Evolutionary conservation across 2,329 filamentous ascomycete species (phyloP).

Genomic region (Botrytis paeoniae): DNA sequence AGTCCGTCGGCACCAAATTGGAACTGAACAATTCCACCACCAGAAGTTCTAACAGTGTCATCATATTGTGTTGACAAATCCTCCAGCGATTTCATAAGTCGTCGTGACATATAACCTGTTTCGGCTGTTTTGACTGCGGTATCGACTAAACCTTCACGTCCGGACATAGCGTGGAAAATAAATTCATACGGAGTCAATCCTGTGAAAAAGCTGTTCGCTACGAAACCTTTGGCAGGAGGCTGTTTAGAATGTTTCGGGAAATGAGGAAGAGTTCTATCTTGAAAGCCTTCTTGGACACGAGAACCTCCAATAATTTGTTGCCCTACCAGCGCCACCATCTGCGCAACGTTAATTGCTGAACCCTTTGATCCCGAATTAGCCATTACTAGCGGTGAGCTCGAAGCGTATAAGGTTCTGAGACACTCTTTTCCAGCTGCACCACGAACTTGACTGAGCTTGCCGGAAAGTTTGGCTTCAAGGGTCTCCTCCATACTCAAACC

Average conservation of each 20-base stretch:
- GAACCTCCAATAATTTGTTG: conserved; percentile 96
- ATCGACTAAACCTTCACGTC: conserved; percentile 96
- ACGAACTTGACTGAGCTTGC: conserved; percentile 87
- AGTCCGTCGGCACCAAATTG: conserved; percentile 95
- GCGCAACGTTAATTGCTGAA: conserved; percentile 95
- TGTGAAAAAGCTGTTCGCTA: conserved; percentile 94
- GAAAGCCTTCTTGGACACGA: conserved; percentile 93
- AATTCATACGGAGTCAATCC: conserved; percentile 90
- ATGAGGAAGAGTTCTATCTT: conserved; percentile 90
- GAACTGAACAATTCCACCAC: conserved; percentile 88
- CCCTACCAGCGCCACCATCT: conserved; percentile 96
- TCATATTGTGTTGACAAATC: conserved; percentile 94
- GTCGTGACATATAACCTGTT: conserved; percentile 97
- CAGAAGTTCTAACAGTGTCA: conserved; percentile 88
- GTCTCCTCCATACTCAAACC: conserved; percentile 92
- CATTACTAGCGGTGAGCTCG: conserved; percentile 95
- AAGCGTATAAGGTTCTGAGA: conserved; percentile 82
- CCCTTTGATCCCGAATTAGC: conserved; percentile 96
- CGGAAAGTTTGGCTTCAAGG: conserved; percentile 85
- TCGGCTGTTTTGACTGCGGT: conserved; percentile 98
- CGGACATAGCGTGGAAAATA: conserved; percentile 96
- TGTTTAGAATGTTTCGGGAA: conserved; percentile 91
- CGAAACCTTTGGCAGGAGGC: conserved; percentile 94
- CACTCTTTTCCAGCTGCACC: conserved; percentile 88
- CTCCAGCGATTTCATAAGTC: conserved; percentile 96